These are phyloP conservation scores for Prototheca cutis DNA, from an alignment of 163 green algal genomes.

Conservation along the genomic window DNA sequence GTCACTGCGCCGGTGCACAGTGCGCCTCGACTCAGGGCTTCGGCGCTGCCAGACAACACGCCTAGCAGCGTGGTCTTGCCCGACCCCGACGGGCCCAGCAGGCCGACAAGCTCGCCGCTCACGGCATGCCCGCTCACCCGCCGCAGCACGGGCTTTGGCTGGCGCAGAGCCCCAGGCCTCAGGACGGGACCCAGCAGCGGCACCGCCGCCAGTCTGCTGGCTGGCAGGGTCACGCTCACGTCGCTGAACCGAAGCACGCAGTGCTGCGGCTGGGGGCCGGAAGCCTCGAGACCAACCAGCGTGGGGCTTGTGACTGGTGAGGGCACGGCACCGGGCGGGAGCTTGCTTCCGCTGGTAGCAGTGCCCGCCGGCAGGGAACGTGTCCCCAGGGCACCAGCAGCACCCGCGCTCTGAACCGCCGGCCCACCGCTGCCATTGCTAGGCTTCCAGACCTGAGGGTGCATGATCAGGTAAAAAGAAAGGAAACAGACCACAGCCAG, in stretches of 20 bases:
- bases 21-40: conserved; percentile 1
- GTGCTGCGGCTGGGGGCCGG: too few relatives aligned
- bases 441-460: neutral
- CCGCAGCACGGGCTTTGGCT: conserved; percentile 20
- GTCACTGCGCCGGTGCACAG: conserved; percentile 15
- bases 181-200: too few relatives aligned
- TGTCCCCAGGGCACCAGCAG: neutral
- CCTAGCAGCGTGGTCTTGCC: conserved; percentile 73
- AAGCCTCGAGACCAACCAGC: too few relatives aligned
- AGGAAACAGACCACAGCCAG: conserved; percentile 6
- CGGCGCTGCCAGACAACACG: conserved; percentile 38
- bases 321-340: too few relatives aligned
- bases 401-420: too few relatives aligned
- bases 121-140: conserved; percentile 15
- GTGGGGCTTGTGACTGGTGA: too few relatives aligned
- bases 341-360: too few relatives aligned
- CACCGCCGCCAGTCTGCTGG: too few relatives aligned
- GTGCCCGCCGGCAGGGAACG: too few relatives aligned
- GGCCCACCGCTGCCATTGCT: neutral
- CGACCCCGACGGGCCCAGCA: conserved; percentile 34
- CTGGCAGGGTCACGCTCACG: too few relatives aligned
- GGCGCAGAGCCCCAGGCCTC: too few relatives aligned
- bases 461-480: neutral
- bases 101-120: conserved; percentile 21
- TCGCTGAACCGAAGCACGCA: too few relatives aligned